phyloP scores from a whole-genome alignment of 495 filamentous ascomycete species.

The Cercophora newfieldiana region DNA sequence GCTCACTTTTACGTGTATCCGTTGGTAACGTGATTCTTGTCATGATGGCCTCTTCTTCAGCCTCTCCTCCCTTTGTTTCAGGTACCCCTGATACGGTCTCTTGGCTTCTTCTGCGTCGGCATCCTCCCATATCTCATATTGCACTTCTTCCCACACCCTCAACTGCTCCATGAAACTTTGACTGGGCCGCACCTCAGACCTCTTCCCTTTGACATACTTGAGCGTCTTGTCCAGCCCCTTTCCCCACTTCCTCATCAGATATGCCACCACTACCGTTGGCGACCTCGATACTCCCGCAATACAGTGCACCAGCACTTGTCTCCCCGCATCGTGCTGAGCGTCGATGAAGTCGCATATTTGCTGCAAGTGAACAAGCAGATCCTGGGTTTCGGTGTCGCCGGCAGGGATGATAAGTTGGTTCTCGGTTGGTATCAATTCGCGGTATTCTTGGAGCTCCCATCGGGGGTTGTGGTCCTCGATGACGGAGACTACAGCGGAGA shows the following conservation, averaged over 20 bases:
- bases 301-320: neutral
- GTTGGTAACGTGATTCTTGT: too few species aligned
- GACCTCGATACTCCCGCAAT: constrained; percentile 4
- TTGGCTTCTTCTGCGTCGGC: neutral
- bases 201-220: constrained; percentile 23
- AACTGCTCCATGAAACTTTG: constrained; percentile 32
- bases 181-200: constrained; percentile 27
- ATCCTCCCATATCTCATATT: constrained; percentile 40
- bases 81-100: neutral
- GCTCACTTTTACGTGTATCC: too few species aligned
- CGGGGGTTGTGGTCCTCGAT: neutral
- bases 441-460: neutral
- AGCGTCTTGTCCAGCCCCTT: neutral
- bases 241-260: constrained; percentile 6
- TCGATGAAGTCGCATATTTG: constrained; percentile 1
- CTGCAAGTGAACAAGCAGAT: neutral
- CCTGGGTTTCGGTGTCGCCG: neutral
- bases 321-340: neutral
- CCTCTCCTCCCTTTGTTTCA: too few species aligned
- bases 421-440: neutral
- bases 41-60: too few species aligned
- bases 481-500: neutral
- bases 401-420: constrained; percentile 1
- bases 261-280: constrained; percentile 1
- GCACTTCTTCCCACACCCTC: constrained; percentile 33